Base-by-base conservation (phyloP, 495 filamentous ascomycete genomes). In the Aspergillus haitiensis region DNA sequence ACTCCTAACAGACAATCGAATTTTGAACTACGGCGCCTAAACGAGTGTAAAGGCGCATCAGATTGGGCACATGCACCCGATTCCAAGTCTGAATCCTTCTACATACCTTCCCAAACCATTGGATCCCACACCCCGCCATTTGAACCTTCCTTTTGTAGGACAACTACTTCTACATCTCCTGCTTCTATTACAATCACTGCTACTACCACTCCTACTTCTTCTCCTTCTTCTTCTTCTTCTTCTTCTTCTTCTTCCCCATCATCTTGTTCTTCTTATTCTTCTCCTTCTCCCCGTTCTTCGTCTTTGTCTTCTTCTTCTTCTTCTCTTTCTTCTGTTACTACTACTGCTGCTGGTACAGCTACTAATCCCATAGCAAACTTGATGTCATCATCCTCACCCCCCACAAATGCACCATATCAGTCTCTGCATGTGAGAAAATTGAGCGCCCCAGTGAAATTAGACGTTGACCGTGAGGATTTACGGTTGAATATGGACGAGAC, bases 351-450 rank as follows among this genome's bases (percentile, higher is more conserved):
- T 27, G 21, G 21, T 27, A 15, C 15, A 40, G 32, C 52, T 18
- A 33, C 59, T 35, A 59, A 60, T 61, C 45, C 59, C 12, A 55
- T 60, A n/a, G 5, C 46, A 27, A 33, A 33, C 34, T 31, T 60
- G 32, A 21, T 60, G 13, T 63, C 71, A 15, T 55, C 61, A 16
- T 70, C 74, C 35, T 66, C 67, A 27, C 32, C 64, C 9, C 65
- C 68, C 18, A 61, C 67, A 10, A 60, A 44, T 42, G 65, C 66
- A 31, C 68, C 68, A 42, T 62, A 66, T 42, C 61, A 65, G 9
- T 68, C 68, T 0, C 53, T 60, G 6, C 55, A 52, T 3, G 57
- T 64, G 15, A 61, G 63, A 40, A 35, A 57, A 18, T 34, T 59
- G 16, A 66, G 63, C 27, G 53, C 68, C 10, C 33, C 62, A 9